Evolutionary conservation across 2,329 filamentous ascomycete genomes (phyloP).

Genomic region (Trichoderma oligosporum): DNA sequence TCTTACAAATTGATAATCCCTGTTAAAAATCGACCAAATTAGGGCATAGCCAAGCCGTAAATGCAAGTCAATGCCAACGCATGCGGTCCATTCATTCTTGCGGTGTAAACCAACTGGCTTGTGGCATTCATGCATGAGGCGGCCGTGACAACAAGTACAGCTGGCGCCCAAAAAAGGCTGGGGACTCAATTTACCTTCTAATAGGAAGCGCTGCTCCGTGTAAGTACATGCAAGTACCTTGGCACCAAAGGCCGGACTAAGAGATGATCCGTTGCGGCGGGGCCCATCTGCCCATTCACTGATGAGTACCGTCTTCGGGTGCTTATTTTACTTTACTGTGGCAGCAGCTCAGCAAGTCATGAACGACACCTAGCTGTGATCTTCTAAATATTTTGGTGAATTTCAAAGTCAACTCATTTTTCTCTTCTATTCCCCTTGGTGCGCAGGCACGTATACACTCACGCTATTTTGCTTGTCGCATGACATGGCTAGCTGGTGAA

Average conservation of each 20-base stretch:
- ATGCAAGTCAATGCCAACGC: constrained; percentile 15
- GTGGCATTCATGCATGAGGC: constrained; percentile 19
- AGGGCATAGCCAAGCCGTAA: neutral
- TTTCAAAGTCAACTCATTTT: constrained; percentile 3
- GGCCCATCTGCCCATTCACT: constrained; percentile 14
- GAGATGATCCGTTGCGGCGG: constrained; percentile 22
- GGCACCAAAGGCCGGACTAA: constrained; percentile 12
- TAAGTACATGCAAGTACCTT: too few relatives aligned
- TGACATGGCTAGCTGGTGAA: constrained; percentile 26
- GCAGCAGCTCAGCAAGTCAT: constrained; percentile 4
- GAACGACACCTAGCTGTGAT: neutral
- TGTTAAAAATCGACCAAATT: neutral
- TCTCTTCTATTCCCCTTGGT: neutral
- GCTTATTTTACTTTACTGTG: constrained; percentile 13
- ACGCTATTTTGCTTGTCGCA: constrained; percentile 7
- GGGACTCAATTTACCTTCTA: too few relatives aligned
- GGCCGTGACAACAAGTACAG: constrained; percentile 3
- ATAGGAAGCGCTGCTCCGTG: too few relatives aligned
- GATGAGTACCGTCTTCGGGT: constrained; percentile 14
- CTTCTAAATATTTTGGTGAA: constrained; percentile 6
- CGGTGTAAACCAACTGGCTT: constrained; percentile 10
- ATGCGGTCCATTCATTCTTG: constrained; percentile 5
- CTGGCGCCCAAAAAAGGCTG: constrained; percentile 13
- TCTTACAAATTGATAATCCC: neutral
- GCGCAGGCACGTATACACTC: constrained; percentile 1